Percentiles rank a stretch among this genome's conserved stretches.
Conservation (phyloP, 73 alveolate species). For the Paramecium octaurelia region DNA sequence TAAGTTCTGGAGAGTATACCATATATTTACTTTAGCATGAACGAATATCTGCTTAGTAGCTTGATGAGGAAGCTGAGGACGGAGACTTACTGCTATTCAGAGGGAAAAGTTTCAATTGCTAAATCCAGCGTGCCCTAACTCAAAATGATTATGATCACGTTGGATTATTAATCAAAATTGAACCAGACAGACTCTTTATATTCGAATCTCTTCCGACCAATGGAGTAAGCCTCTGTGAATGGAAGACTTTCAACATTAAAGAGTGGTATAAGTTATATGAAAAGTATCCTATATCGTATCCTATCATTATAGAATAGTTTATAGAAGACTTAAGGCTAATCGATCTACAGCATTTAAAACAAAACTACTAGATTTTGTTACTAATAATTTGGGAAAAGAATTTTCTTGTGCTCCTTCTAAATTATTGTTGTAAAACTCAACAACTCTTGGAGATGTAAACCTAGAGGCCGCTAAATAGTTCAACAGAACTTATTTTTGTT, state of each 20-base stretch:
- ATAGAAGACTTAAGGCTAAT: slow-evolving; percentile 62
- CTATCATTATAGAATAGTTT: slow-evolving; percentile 50
- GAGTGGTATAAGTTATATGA: slow-evolving; percentile 67
- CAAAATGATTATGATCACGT: slow-evolving; percentile 64
- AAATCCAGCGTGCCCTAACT: slow-evolving; percentile 74
- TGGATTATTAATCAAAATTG: slow-evolving; percentile 63
- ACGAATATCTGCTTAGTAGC: slow-evolving; percentile 61
- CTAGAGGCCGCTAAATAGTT: background rate
- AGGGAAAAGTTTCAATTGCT: slow-evolving; percentile 70
- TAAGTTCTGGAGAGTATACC: slow-evolving; percentile 11
- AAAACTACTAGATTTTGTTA: background rate
- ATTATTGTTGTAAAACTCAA: slow-evolving; percentile 46
- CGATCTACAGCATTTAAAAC: slow-evolving; percentile 63
- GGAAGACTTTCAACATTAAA: slow-evolving; percentile 60
- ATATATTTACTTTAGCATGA: background rate
- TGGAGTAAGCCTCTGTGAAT: slow-evolving; percentile 64
- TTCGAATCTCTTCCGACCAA: slow-evolving; percentile 64
- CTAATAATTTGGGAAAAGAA: slow-evolving; percentile 57
- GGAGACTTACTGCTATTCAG: slow-evolving; percentile 80
- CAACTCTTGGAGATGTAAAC: background rate
- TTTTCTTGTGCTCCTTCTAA: slow-evolving; percentile 64
- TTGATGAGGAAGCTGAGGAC: slow-evolving; percentile 64
- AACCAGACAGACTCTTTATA: slow-evolving; percentile 49
- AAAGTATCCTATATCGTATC: background rate
- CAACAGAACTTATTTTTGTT: slow-evolving; percentile 34